Conservation (phyloP, 1,284 basidiomycete genomes). For the Tremellales sp. region DNA sequence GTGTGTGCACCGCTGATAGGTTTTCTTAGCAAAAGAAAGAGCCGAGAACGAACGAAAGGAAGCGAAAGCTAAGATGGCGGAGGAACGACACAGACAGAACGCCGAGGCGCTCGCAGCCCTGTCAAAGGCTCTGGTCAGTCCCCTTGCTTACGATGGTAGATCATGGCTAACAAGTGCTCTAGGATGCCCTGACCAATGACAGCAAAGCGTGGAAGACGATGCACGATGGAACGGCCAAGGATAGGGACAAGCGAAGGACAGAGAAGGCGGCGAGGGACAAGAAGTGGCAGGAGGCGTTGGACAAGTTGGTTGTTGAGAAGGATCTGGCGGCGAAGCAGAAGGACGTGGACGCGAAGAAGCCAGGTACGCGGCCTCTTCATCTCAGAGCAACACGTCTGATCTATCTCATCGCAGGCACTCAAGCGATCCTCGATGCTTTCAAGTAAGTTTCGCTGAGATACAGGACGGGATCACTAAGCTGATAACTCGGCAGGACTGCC, state of each 20-base stretch:
- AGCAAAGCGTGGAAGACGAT: constrained; percentile 27
- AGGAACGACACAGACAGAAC: constrained; percentile 37
- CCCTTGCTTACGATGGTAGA: constrained; percentile 1
- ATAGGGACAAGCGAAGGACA: constrained; percentile 36
- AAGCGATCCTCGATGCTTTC: constrained; percentile 46
- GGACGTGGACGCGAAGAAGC: constrained; percentile 43
- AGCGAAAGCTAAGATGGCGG: constrained; percentile 34
- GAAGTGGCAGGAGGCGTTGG: constrained; percentile 42
- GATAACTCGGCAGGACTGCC: constrained; percentile 22
- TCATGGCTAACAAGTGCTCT: constrained; percentile 5
- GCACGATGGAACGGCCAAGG: constrained; percentile 30
- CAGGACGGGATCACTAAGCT: constrained; percentile 2
- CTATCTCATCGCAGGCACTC: constrained; percentile 20
- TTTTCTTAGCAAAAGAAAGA: constrained; percentile 24
- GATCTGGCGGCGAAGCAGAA: constrained; percentile 45
- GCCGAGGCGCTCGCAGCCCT: constrained; percentile 37
- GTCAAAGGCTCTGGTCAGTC: constrained; percentile 32
- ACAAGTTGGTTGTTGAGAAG: constrained; percentile 38
- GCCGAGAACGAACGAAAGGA: constrained; percentile 30
- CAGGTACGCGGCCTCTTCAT: constrained; percentile 17
- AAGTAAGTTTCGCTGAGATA: constrained; percentile 25
- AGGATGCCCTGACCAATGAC: constrained; percentile 38
- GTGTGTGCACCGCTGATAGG: constrained; percentile 6
- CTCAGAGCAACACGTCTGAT: neutral
- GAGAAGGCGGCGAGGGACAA: constrained; percentile 39